Conservation (phyloP, 208 protist species). For the Dictyostelium gargantuum region DNA sequence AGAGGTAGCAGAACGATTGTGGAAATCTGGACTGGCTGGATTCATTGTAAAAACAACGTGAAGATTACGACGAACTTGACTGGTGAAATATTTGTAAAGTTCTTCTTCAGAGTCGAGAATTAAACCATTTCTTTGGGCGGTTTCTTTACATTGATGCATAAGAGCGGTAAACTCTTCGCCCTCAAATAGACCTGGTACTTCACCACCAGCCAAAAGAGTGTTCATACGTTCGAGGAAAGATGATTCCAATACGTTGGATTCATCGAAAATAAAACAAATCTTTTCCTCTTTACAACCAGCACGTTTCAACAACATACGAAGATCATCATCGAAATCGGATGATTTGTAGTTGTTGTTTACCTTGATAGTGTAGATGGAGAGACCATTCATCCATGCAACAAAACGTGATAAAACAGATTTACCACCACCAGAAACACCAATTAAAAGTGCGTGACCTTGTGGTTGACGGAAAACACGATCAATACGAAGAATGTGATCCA, state of each 20-base stretch:
- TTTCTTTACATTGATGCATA: slow-evolving; percentile 90
- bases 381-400: slow-evolving; percentile 97
- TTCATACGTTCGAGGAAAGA: slow-evolving; percentile 99
- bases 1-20: slow-evolving; percentile 93
- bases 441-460: slow-evolving; percentile 96
- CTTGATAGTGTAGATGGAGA: slow-evolving; percentile 97
- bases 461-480: slow-evolving; percentile 98
- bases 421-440: slow-evolving; percentile 96
- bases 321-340: slow-evolving; percentile 98
- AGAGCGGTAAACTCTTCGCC: slow-evolving; percentile 96
- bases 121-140: slow-evolving; percentile 59
- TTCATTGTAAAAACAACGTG: slow-evolving; percentile 99
- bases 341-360: slow-evolving; percentile 95
- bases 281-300: slow-evolving; percentile 96
- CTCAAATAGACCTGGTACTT: slow-evolving; percentile 98
- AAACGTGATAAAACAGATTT: slow-evolving; percentile 98
- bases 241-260: slow-evolving; percentile 98
- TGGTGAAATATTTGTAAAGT: slow-evolving; percentile 91
- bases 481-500: slow-evolving; percentile 99
- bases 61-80: slow-evolving; percentile 96
- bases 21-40: slow-evolving; percentile 96
- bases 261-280: slow-evolving; percentile 99
- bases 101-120: slow-evolving; percentile 88
- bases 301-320: slow-evolving; percentile 94
- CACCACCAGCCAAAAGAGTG: slow-evolving; percentile 98